Base-by-base conservation (phyloP, 2,329 filamentous ascomycete genomes). In the Aspergillus oerlinghausenensis region DNA sequence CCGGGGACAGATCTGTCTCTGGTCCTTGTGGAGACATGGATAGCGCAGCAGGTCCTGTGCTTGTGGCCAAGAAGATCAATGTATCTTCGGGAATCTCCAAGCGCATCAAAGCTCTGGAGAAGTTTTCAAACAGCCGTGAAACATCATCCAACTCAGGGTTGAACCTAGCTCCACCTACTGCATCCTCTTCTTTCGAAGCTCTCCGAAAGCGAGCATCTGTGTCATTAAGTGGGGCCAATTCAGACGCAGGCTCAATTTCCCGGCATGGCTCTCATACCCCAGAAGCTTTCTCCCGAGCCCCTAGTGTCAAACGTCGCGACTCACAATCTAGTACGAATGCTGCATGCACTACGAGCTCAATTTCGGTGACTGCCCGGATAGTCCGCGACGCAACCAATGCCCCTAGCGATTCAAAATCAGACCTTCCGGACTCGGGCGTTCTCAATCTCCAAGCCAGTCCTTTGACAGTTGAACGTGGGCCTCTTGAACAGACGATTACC, bases 11-110 rank as follows among this genome's bases (percentile, higher is more conserved):
- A 57, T 77, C 75, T 28, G 66, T 72, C 29, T 78, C 76, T 8
- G 72, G 69, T 49, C 65, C 73, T 23, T 72, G 70, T 50, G 56
- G 63, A 17, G 71, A 72, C 14, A 64, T 54, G 29, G 64, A 65
- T 35, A 62, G 62, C n/a, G 67, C 73, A 17, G 58, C 69, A 28
- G 68, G 68, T 40, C 73, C 75, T n/a, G 73, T 82, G 14, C 68
- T 88, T 51, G 77, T 81, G 49, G 79, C 84, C 3, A 91, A 89
- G 70, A 95, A 92, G 71, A 82, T 87, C 62, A 94, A 90, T 66
- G 84, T 97, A 25, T 92, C 91, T 7, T 92, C 89, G 8, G 92
- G 90, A 64, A 97, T 99, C 59, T 95, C 93, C 3, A 90, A 93
- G 71, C 88, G 94, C 45, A 97, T 97, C 72, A 95, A 96, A 73